These are phyloP conservation scores for Phaeotremella skinneri DNA, from an alignment of 768 basidiomycete genomes.

Conservation along the genomic window DNA sequence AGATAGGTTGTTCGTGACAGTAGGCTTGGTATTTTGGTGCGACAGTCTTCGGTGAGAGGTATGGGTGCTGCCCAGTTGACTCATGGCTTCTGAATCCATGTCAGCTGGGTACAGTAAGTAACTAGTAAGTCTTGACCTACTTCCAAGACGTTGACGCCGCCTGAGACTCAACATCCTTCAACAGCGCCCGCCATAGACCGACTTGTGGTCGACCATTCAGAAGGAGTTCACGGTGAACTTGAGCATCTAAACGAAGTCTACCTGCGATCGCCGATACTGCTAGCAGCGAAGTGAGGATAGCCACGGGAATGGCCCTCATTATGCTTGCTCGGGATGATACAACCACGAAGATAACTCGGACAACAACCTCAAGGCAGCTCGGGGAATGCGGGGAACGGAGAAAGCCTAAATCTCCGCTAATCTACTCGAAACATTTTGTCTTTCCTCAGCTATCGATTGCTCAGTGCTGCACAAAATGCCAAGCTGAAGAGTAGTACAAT, in stretches of 20 bases:
- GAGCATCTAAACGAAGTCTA: constrained; percentile 20
- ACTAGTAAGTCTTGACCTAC: neutral
- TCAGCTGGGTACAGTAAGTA: neutral
- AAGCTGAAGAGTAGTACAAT: neutral
- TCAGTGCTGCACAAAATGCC: neutral
- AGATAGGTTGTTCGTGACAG: constrained; percentile 80
- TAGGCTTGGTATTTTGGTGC: constrained; percentile 34
- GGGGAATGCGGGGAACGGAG: neutral
- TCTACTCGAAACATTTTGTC: neutral
- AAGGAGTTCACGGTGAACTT: constrained; percentile 29
- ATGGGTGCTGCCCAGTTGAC: neutral
- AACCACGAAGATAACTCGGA: neutral
- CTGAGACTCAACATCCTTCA: constrained; percentile 6
- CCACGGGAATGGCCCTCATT: neutral
- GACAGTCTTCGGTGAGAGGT: neutral
- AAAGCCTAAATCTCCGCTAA: constrained; percentile 1
- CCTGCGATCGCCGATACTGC: neutral
- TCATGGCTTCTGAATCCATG: neutral
- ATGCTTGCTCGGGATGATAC: neutral
- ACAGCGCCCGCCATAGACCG: constrained; percentile 34
- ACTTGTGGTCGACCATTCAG: constrained; percentile 39
- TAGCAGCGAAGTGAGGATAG: neutral
- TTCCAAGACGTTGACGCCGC: neutral
- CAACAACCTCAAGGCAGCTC: neutral
- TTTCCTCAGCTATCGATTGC: neutral